Percentiles rank a stretch among this genome's conserved stretches.
Evolutionary conservation across 2,329 filamentous ascomycete genomes (phyloP).

Genomic region (Fusarium chuoi): DNA sequence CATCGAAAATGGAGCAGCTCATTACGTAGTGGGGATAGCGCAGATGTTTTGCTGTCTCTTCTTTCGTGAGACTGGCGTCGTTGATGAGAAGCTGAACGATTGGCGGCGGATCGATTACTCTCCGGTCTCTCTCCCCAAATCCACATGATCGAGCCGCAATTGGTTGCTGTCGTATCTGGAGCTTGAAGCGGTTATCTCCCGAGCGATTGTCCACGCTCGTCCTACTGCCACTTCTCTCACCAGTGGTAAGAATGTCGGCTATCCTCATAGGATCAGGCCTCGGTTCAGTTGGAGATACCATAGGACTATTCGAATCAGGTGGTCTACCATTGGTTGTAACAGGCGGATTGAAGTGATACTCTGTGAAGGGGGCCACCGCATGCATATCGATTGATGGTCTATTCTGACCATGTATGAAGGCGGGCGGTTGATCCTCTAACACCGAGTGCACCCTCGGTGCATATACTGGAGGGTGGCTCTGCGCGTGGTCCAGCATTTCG

Average conservation of each 20-base stretch:
- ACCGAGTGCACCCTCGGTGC: conserved; percentile 7
- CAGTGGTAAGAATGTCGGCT: conserved; percentile 31
- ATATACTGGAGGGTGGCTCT: conserved; percentile 16
- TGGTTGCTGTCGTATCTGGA: conserved; percentile 77
- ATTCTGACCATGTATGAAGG: conserved; percentile 13
- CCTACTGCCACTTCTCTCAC: not conserved
- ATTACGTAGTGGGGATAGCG: conserved; percentile 76
- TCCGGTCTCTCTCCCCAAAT: conserved; percentile 82
- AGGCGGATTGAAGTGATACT: conserved; percentile 9
- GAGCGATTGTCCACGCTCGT: not conserved
- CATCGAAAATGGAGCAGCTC: conserved; percentile 80
- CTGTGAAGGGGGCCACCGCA: not conserved
- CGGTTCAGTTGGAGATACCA: conserved; percentile 19
- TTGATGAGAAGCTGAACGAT: conserved; percentile 79
- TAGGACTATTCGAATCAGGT: conserved; percentile 10
- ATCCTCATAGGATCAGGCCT: conserved; percentile 42
- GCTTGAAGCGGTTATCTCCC: conserved; percentile 42
- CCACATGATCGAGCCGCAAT: conserved; percentile 82
- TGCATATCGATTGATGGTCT: conserved; percentile 1
- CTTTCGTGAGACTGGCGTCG: conserved; percentile 63
- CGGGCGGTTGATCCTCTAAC: conserved; percentile 2
- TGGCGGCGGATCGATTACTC: conserved; percentile 85
- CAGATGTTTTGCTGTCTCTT: conserved; percentile 63
- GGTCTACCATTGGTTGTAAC: not conserved
- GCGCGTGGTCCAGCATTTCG: conserved; percentile 7